Evolutionary conservation across 208 protist species (phyloP).

Genomic region (Leishmania arabica): DNA sequence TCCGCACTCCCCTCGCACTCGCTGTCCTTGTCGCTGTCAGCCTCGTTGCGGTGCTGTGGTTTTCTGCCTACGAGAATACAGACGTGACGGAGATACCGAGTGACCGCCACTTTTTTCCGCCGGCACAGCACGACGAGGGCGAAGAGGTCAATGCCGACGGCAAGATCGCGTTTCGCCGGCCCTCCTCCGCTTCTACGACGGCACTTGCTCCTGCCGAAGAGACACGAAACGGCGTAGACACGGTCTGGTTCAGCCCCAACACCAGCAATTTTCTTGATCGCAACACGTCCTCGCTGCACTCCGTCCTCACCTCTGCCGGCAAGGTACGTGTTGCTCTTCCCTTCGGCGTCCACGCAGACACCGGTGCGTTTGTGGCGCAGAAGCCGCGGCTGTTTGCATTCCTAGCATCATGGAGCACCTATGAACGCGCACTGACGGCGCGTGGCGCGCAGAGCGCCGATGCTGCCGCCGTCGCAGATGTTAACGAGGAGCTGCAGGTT

Average conservation of each 20-base stretch:
- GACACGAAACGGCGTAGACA: background rate
- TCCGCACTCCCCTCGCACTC: background rate
- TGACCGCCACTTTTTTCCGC: background rate
- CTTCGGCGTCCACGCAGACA: background rate
- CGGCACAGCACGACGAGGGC: background rate
- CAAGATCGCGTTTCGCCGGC: background rate
- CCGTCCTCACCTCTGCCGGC: slow-evolving; percentile 11
- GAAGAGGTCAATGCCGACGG: background rate
- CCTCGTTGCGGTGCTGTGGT: background rate
- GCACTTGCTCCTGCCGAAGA: background rate
- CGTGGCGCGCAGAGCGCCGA: background rate
- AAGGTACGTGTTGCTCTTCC: slow-evolving; percentile 20
- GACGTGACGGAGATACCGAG: background rate
- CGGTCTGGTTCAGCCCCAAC: slow-evolving; percentile 11
- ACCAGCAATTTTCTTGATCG: too few species aligned
- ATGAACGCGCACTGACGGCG: slow-evolving; percentile 2
- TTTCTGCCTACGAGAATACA: background rate
- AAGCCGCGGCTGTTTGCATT: slow-evolving; percentile 18
- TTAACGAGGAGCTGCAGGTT: background rate
- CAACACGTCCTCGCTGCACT: background rate
- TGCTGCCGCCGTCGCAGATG: background rate
- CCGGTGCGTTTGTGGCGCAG: background rate
- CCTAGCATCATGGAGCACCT: slow-evolving; percentile 16
- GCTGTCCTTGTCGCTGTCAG: background rate
- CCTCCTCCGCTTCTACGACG: background rate